phyloP scores from a whole-genome alignment of 1,139 yeast genomes.

The Yamadazyma spencermartinsiae region DNA sequence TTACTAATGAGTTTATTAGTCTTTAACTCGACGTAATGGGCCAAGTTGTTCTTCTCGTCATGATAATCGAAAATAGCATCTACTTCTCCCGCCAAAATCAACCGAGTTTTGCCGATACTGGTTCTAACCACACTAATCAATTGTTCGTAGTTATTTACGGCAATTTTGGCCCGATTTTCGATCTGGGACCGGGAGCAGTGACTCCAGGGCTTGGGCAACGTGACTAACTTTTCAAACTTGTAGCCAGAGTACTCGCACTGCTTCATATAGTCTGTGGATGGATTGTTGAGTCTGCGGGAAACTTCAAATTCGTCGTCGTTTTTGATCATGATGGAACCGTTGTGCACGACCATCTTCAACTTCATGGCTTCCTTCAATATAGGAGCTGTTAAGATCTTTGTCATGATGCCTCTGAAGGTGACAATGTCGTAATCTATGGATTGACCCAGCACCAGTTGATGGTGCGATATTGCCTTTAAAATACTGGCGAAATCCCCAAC shows the following conservation, averaged over 20 bases:
- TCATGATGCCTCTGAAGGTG: slow-evolving; percentile 83
- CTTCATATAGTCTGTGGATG: slow-evolving; percentile 35
- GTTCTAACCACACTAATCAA: slow-evolving; percentile 77
- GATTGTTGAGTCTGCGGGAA: slow-evolving; percentile 26
- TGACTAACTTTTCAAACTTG: slow-evolving; percentile 80
- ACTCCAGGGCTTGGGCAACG: slow-evolving; percentile 77
- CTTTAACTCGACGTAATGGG: slow-evolving; percentile 85
- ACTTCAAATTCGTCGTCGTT: slow-evolving; percentile 49
- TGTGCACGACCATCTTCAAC: slow-evolving; percentile 62
- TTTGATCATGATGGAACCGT: slow-evolving; percentile 85
- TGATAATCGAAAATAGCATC: slow-evolving; percentile 86
- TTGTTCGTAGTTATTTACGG: slow-evolving; percentile 72
- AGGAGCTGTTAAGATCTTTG: slow-evolving; percentile 64
- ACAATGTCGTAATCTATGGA: slow-evolving; percentile 66
- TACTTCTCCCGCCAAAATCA: slow-evolving; percentile 85
- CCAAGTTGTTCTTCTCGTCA: slow-evolving; percentile 41
- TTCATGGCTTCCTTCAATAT: slow-evolving; percentile 57
- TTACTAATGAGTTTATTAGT: slow-evolving; percentile 59
- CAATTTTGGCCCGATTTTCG: slow-evolving; percentile 58
- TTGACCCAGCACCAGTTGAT: slow-evolving; percentile 59
- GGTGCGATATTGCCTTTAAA: slow-evolving; percentile 51
- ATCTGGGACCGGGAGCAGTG: slow-evolving; percentile 62
- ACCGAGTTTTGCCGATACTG: slow-evolving; percentile 72
- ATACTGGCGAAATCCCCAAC: slow-evolving; percentile 59
- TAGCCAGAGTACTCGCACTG: slow-evolving; percentile 68